Percentiles rank a stretch among this genome's conserved stretches.
These are phyloP conservation scores for Prunus davidiana DNA, from an alignment of 306 rosid genomes.

Conservation along the genomic window DNA sequence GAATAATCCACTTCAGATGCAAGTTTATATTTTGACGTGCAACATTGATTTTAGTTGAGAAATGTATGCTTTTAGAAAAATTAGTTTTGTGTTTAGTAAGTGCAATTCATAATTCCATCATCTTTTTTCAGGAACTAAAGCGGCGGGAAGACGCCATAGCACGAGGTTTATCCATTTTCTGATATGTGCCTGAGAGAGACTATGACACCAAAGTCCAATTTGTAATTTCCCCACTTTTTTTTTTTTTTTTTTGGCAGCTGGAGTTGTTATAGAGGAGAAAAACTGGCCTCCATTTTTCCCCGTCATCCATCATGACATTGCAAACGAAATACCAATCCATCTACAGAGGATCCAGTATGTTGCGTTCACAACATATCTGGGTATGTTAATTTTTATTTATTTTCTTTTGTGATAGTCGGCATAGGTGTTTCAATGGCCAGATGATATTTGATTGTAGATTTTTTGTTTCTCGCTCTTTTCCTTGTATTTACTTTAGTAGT, in stretches of 20 bases:
- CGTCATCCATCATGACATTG: constrained; percentile 90
- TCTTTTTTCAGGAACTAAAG: constrained; percentile 64
- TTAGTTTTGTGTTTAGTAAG: constrained; percentile 7
- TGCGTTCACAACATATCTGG: constrained; percentile 87
- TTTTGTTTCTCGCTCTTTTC: neutral
- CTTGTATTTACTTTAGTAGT: neutral
- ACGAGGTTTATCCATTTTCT: constrained; percentile 53
- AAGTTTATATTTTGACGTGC: neutral
- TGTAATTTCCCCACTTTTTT: neutral
- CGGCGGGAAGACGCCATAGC: constrained; percentile 76
- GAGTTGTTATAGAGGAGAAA: constrained; percentile 76
- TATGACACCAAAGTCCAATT: neutral
- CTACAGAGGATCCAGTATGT: constrained; percentile 81
- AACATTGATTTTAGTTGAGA: constrained; percentile 21
- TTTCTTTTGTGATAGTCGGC: neutral
- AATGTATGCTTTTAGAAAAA: constrained; percentile 14
- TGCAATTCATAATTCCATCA: constrained; percentile 24
- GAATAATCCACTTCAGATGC: neutral
- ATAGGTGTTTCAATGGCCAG: neutral
- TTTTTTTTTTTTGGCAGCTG: constrained; percentile 57
- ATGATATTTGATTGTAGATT: constrained; percentile 17
- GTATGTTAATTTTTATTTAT: constrained; percentile 39
- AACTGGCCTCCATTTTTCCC: constrained; percentile 95
- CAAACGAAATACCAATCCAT: constrained; percentile 86
- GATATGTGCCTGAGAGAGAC: constrained; percentile 18